Evolutionary conservation across 768 basidiomycete genomes (phyloP).

Genomic region (Rhodotorula toruloides): DNA sequence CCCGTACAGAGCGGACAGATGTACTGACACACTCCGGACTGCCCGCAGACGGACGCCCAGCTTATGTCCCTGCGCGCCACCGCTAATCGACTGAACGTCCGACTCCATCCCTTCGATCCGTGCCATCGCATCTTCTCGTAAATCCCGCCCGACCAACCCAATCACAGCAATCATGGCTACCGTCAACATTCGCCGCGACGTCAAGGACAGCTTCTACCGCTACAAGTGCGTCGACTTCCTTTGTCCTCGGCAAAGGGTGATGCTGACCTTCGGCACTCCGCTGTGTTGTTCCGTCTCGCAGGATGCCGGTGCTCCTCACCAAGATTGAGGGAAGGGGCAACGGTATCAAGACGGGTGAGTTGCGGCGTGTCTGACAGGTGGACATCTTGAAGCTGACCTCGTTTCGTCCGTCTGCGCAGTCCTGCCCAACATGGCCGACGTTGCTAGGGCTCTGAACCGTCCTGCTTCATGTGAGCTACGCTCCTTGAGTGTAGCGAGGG

Average conservation of each 20-base stretch:
- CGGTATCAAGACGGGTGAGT: constrained; percentile 78
- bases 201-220: constrained; percentile 94
- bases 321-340: constrained; percentile 99
- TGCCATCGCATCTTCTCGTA: not conserved
- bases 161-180: constrained; percentile 76
- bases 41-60: not conserved
- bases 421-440: constrained; percentile 95
- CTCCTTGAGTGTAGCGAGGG: not conserved
- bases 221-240: constrained; percentile 59
- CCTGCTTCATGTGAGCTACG: constrained; percentile 63
- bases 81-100: not conserved
- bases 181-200: constrained; percentile 91
- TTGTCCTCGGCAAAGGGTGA: too few species aligned
- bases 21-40: not conserved
- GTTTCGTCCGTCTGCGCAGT: constrained; percentile 51
- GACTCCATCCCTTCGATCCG: not conserved
- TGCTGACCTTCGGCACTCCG: too few species aligned
- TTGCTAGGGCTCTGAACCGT: constrained; percentile 87
- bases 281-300: constrained; percentile 43
- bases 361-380: not conserved
- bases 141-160: constrained; percentile 46
- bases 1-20: too few species aligned
- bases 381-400: not conserved
- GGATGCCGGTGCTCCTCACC: constrained; percentile 89
- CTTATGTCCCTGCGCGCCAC: not conserved